These are phyloP conservation scores for Cyberlindnera xylosilytica DNA, from an alignment of 805 yeast genomes.

Conservation along the genomic window DNA sequence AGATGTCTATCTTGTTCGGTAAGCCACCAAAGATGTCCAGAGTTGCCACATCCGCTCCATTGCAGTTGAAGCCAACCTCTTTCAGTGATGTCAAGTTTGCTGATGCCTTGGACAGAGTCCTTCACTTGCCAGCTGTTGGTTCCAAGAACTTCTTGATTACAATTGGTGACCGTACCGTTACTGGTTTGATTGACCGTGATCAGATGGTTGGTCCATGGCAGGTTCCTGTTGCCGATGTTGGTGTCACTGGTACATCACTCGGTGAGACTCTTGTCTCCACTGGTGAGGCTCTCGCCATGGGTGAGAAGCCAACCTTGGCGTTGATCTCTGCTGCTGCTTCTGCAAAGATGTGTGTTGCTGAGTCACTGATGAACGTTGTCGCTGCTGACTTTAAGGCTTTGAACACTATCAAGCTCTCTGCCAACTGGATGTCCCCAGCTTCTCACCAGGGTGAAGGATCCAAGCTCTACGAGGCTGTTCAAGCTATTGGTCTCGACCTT, in stretches of 20 bases:
- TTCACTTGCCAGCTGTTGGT: conserved; percentile 90
- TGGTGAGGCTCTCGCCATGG: conserved; percentile 99
- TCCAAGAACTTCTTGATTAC: conserved; percentile 92
- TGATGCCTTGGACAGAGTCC: conserved; percentile 78
- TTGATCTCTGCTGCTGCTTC: conserved; percentile 85
- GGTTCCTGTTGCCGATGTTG: conserved; percentile 97
- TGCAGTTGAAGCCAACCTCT: conserved; percentile 41
- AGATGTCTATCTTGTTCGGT: conserved; percentile 92
- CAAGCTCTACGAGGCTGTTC: conserved; percentile 92
- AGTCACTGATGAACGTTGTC: conserved; percentile 78
- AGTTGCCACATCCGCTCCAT: conserved; percentile 58
- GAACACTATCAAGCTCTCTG: conserved; percentile 79
- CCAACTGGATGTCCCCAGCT: conserved; percentile 99
- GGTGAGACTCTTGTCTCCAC: conserved; percentile 67
- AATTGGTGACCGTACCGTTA: conserved; percentile 98
- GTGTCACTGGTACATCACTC: conserved; percentile 88
- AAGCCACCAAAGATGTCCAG: conserved; percentile 96
- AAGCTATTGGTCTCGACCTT: conserved; percentile 89
- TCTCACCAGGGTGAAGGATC: conserved; percentile 94
- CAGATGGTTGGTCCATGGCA: conserved; percentile 99
- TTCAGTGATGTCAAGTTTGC: conserved; percentile 38
- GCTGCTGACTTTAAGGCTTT: conserved; percentile 86
- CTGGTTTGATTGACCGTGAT: conserved; percentile 95
- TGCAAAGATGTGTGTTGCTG: conserved; percentile 95
- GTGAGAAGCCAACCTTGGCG: conserved; percentile 92